phyloP scores from a whole-genome alignment of 176 grass and related monocot species.

The Calamus simplicifolius region DNA sequence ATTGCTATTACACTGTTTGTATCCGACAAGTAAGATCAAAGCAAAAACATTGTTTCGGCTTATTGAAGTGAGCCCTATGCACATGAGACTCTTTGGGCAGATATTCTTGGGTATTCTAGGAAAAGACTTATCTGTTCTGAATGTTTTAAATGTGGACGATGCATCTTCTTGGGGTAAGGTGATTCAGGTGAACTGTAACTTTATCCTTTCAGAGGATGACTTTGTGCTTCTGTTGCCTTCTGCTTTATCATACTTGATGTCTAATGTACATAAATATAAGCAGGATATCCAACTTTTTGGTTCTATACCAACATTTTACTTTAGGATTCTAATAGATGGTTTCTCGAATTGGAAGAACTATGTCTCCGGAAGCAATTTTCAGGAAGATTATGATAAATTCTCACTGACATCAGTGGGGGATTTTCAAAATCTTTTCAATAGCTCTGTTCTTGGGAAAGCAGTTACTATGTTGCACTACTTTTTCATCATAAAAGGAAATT shows the following conservation, averaged over 20 bases:
- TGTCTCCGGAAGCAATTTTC: constrained; percentile 38
- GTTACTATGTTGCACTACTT: constrained; percentile 50
- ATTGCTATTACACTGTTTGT: constrained; percentile 57
- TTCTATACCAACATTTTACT: constrained; percentile 47
- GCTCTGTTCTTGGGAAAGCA: constrained; percentile 71
- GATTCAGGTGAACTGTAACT: neutral
- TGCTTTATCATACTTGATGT: constrained; percentile 58
- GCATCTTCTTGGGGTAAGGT: constrained; percentile 15
- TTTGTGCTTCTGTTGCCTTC: constrained; percentile 72
- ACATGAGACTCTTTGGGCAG: constrained; percentile 63
- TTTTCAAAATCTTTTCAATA: constrained; percentile 45
- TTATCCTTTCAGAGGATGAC: constrained; percentile 27
- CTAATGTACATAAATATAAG: constrained; percentile 26
- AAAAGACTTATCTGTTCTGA: constrained; percentile 31
- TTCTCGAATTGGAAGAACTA: constrained; percentile 74
- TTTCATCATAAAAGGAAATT: constrained; percentile 31
- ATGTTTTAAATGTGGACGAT: constrained; percentile 31
- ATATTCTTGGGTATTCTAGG: constrained; percentile 49
- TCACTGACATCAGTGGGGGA: constrained; percentile 42
- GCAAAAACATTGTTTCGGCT: constrained; percentile 48
- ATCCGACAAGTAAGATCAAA: constrained; percentile 57
- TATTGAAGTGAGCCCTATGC: constrained; percentile 61
- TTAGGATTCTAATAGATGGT: constrained; percentile 42
- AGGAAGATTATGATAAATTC: constrained; percentile 47
- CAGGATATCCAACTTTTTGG: constrained; percentile 32